Percentiles rank a stretch among this genome's conserved stretches.
Evolutionary conservation across 176 grass and related monocot species (phyloP).

Genomic region (Rhynchospora tenuis): DNA sequence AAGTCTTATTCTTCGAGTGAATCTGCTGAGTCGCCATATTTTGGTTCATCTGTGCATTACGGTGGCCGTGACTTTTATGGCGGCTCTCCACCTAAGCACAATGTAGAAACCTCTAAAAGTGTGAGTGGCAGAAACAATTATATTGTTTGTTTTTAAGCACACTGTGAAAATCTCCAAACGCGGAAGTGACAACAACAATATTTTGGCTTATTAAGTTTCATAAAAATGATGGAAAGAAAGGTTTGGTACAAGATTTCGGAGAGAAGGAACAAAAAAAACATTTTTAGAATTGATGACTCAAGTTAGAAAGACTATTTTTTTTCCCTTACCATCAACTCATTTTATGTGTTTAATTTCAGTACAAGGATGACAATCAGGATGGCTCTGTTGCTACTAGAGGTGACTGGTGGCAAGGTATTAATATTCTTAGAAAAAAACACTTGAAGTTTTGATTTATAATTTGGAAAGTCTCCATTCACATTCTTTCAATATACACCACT

Average conservation of each 20-base stretch:
- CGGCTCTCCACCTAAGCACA: constrained; percentile 37
- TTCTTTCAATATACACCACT: background rate
- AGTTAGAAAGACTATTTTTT: background rate
- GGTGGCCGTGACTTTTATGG: constrained; percentile 82
- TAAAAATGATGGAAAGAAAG: background rate
- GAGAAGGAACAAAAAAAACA: background rate
- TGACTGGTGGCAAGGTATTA: constrained; percentile 97
- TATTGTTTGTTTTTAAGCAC: background rate
- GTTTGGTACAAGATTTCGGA: background rate
- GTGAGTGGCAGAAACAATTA: constrained; percentile 13
- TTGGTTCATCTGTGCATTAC: constrained; percentile 79
- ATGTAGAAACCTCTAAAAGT: constrained; percentile 26
- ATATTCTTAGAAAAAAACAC: background rate
- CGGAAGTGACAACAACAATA: constrained; percentile 17
- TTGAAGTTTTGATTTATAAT: background rate
- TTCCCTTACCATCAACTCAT: background rate
- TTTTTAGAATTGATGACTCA: background rate
- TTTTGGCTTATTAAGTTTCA: background rate
- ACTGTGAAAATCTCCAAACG: background rate
- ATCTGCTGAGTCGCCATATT: constrained; percentile 50
- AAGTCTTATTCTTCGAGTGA: constrained; percentile 35
- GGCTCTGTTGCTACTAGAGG: constrained; percentile 63
- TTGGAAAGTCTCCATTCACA: background rate
- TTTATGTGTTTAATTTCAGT: constrained; percentile 32
- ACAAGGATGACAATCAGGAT: constrained; percentile 54